These are phyloP conservation scores for Neopestalotiopsis rosae DNA, from an alignment of 2,329 filamentous ascomycete genomes.

Conservation along the genomic window DNA sequence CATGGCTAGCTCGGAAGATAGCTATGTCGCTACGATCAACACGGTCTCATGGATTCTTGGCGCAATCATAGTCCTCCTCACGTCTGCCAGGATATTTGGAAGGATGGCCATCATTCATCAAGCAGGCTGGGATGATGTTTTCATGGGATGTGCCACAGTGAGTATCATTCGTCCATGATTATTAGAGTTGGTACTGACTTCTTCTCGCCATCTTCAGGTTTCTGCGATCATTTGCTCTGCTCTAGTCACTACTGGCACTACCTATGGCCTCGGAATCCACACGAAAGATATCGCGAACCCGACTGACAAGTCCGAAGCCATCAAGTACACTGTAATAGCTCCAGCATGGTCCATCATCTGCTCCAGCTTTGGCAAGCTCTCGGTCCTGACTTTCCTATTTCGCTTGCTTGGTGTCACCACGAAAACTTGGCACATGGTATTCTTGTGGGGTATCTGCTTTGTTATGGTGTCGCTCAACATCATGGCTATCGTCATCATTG, in stretches of 20 bases:
- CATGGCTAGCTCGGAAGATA: not conserved
- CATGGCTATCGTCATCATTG: slow-evolving; percentile 15
- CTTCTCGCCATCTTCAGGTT: not conserved
- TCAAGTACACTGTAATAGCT: slow-evolving; percentile 20
- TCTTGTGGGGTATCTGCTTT: slow-evolving; percentile 18
- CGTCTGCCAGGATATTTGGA: not conserved
- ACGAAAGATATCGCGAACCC: not conserved
- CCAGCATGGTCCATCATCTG: slow-evolving; percentile 19
- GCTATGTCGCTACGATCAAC: not conserved
- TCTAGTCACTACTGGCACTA: not conserved
- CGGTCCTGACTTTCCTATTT: slow-evolving; percentile 19
- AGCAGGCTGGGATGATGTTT: not conserved
- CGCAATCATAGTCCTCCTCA: not conserved
- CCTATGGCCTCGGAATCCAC: not conserved
- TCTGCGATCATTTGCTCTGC: not conserved
- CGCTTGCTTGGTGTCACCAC: slow-evolving; percentile 18
- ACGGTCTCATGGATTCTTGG: not conserved
- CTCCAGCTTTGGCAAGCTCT: slow-evolving; percentile 18
- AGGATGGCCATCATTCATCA: not conserved
- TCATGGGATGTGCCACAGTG: not conserved
- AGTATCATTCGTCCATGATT: not conserved
- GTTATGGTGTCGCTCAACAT: slow-evolving; percentile 16
- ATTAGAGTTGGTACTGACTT: not conserved
- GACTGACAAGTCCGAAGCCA: not conserved
- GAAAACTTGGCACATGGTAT: slow-evolving; percentile 13